Evolutionary conservation across 768 basidiomycete species (phyloP).

Genomic region (Agaricus sinodeliciosus): DNA sequence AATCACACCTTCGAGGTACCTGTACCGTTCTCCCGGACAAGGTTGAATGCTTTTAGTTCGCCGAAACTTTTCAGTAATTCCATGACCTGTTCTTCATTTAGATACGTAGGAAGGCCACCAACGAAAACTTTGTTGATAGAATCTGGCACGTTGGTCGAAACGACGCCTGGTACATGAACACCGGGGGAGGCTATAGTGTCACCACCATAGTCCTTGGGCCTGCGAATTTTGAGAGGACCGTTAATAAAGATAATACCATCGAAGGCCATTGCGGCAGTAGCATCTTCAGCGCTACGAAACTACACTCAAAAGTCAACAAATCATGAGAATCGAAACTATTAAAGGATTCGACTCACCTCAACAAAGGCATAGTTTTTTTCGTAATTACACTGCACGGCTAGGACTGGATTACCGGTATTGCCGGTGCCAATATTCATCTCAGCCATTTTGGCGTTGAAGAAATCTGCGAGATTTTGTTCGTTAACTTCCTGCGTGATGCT

Average conservation of each 20-base stretch:
- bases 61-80: conserved; percentile 96
- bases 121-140: conserved; percentile 98
- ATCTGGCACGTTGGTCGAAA: conserved; percentile 96
- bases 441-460: conserved; percentile 95
- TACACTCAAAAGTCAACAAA: conserved; percentile 24
- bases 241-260: conserved; percentile 96
- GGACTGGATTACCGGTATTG: conserved; percentile 81
- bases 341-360: conserved; percentile 49
- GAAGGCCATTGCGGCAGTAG: conserved; percentile 94
- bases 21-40: conserved; percentile 90
- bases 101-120: conserved; percentile 90
- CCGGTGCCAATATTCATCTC: conserved; percentile 87
- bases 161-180: conserved; percentile 87
- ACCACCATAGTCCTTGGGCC: conserved; percentile 96
- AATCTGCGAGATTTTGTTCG: conserved; percentile 85
- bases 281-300: conserved; percentile 98
- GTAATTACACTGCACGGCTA: conserved; percentile 93
- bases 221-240: conserved; percentile 92
- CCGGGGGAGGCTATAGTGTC: conserved; percentile 55
- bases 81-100: conserved; percentile 98
- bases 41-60: conserved; percentile 95
- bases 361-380: conserved; percentile 99
- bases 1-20: conserved; percentile 75
- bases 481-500: conserved; percentile 94
- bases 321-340: background rate